A percentile compares a stretch with the other conserved stretches of the same genome.
Conservation (phyloP, 1,284 basidiomycete species). For the Ustilago xerochloae region DNA sequence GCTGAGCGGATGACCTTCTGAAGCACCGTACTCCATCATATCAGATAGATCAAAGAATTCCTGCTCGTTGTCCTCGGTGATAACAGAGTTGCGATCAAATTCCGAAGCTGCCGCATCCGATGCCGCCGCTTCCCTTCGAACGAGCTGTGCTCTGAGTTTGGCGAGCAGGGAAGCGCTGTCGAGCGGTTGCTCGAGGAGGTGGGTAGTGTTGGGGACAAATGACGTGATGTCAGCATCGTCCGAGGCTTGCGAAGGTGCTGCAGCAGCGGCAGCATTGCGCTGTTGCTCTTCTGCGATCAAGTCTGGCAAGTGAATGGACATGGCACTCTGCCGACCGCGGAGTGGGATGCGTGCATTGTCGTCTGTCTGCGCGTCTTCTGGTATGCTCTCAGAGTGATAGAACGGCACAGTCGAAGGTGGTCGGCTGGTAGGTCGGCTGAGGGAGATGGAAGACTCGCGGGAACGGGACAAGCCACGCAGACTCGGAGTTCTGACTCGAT, state of each 20-base stretch:
- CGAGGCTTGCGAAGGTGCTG: constrained; percentile 2
- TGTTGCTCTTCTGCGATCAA: constrained; percentile 48
- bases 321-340: constrained; percentile 39
- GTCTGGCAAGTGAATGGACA: constrained; percentile 43
- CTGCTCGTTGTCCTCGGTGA: constrained; percentile 37
- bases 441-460: constrained; percentile 50
- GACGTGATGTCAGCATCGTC: background rate
- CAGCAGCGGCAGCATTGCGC: constrained; percentile 39
- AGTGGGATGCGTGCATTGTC: constrained; percentile 11
- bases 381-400: constrained; percentile 39
- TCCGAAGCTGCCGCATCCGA: constrained; percentile 37
- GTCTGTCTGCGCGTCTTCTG: constrained; percentile 30
- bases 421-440: constrained; percentile 42
- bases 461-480: constrained; percentile 53
- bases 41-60: constrained; percentile 60
- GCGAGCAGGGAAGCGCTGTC: constrained; percentile 44
- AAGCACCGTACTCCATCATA: constrained; percentile 53
- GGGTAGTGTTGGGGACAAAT: constrained; percentile 23
- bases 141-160: constrained; percentile 42
- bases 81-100: constrained; percentile 25
- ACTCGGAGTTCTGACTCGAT: constrained; percentile 56
- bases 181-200: constrained; percentile 38
- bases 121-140: constrained; percentile 40
- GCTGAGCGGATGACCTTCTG: constrained; percentile 33
- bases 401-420: constrained; percentile 46